A percentile compares a stretch with the other conserved stretches of the same genome.
Conservation (phyloP, 2,329 filamentous ascomycete species). For the Cordyceps cicadae region DNA sequence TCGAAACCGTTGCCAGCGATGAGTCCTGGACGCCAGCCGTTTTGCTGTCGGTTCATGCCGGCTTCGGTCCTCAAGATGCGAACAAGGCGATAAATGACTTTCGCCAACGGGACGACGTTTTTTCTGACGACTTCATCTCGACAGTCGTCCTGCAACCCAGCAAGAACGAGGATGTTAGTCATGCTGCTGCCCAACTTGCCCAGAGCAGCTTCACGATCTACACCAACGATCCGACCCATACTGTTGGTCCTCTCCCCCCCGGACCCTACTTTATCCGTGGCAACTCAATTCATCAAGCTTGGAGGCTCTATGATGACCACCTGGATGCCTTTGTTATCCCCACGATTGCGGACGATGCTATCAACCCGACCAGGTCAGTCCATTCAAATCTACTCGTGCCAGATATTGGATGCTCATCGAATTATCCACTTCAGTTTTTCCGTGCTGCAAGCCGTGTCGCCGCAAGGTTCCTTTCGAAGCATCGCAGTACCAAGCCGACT, state of each 20-base stretch:
- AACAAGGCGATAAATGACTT: neutral
- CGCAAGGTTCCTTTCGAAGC: constrained; percentile 3
- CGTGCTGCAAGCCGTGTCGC: neutral
- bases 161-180: neutral
- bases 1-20: neutral
- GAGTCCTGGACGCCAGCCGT: constrained; percentile 3
- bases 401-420: neutral
- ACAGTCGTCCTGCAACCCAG: neutral
- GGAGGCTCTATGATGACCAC: constrained; percentile 12
- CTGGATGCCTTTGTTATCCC: constrained; percentile 9
- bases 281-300: constrained; percentile 13
- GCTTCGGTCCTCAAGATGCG: neutral
- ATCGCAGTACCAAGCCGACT: constrained; percentile 41
- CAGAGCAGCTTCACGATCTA: neutral
- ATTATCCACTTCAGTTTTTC: constrained; percentile 1
- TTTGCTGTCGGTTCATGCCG: constrained; percentile 3
- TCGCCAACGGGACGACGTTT: constrained; percentile 2
- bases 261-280: constrained; percentile 13
- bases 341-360: constrained; percentile 1
- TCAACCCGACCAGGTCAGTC: constrained; percentile 5
- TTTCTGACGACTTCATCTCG: constrained; percentile 1
- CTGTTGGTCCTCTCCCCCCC: constrained; percentile 8
- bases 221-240: constrained; percentile 3
- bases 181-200: constrained; percentile 1
- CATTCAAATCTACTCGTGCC: neutral